Evolutionary conservation across 2,329 filamentous ascomycete species (phyloP).

Genomic region (Cryphonectria radicalis): DNA sequence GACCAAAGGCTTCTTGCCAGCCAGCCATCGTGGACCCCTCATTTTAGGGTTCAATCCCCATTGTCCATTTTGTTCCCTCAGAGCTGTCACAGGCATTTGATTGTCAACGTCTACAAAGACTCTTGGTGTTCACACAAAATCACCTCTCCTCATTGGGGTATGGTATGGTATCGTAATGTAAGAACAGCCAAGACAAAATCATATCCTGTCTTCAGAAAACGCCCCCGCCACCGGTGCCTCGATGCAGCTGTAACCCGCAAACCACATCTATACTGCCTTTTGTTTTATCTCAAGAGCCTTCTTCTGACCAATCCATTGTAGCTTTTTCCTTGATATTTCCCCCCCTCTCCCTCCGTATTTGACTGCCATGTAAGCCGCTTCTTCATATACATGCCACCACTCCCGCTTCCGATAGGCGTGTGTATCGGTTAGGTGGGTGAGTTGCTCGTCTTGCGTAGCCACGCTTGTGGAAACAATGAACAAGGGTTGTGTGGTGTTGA

Average conservation of each 20-base stretch:
- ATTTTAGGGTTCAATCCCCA: too few species aligned
- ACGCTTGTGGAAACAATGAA: neutral
- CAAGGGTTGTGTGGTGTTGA: neutral
- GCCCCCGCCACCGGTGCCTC: neutral
- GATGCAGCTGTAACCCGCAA: neutral
- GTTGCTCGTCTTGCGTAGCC: neutral
- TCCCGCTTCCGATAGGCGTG: neutral
- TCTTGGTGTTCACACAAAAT: neutral
- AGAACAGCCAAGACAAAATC: neutral
- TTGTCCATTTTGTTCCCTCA: too few species aligned
- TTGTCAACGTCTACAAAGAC: neutral
- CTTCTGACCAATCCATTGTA: neutral
- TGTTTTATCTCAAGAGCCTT: neutral
- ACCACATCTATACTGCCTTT: neutral
- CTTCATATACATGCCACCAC: neutral
- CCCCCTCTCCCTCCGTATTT: neutral
- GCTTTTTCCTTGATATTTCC: neutral
- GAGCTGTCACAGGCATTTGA: neutral
- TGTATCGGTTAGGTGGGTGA: neutral
- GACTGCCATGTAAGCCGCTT: neutral
- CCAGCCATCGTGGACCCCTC: too few species aligned
- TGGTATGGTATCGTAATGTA: slow-evolving; percentile 10
- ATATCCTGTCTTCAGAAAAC: neutral
- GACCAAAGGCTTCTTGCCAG: too few species aligned
- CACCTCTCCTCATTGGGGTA: neutral